Evolutionary conservation across 176 grass and related monocot species (phyloP), one percentile per base, ranked within the genome.

Genomic region (Urochloa ruziziensis): DNA sequence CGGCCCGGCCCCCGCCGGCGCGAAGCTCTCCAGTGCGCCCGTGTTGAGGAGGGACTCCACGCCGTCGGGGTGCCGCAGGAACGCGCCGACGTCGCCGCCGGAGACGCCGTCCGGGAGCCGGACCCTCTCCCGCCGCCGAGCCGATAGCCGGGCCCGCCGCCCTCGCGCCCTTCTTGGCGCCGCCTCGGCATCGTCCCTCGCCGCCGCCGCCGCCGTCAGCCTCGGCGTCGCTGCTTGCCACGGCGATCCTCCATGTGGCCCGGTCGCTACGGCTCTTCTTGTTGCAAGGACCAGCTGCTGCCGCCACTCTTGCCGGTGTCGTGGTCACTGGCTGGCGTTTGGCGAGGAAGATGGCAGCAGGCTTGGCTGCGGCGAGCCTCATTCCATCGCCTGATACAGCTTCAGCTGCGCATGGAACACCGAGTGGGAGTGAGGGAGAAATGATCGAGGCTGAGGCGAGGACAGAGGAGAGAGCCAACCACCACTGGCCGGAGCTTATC

Each of bases 31-130:
- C 43, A 98, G 89, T 36, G 91, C 75, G 57, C 89, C 81, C 74
- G 89, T 93, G 76, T 98, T 98, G 47, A 98, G 79, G 49, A 95
- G 93, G 48, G 96, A 75, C 64, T 94, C 89, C 28, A 98, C 84
- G 43, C 91, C 91, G 32, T 89, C 86, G 13, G 86, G 87, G 48
- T 90, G 82, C 34, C 80, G 85, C 79, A 98, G 79, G 85, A 98
- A 98, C 39, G 88, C 89, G 29, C 89, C 76, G 73, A 94, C 82
- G 84, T 52, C 16, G 36, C 1, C 33, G 32, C 34, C 21, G 63
- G 72, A 75, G 65, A 79, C 71, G 43, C 53, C 92, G 25, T 85
- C 80, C 58, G 57, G 71, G 23, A 94, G 84, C 70, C 37, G 70
- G 46, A 89, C 86, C 62, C 76, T 58, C 62, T 94, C 89, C 44